Evolutionary conservation across 148 eudicot species (phyloP).

Genomic region (Heliamphora exappendiculata): DNA sequence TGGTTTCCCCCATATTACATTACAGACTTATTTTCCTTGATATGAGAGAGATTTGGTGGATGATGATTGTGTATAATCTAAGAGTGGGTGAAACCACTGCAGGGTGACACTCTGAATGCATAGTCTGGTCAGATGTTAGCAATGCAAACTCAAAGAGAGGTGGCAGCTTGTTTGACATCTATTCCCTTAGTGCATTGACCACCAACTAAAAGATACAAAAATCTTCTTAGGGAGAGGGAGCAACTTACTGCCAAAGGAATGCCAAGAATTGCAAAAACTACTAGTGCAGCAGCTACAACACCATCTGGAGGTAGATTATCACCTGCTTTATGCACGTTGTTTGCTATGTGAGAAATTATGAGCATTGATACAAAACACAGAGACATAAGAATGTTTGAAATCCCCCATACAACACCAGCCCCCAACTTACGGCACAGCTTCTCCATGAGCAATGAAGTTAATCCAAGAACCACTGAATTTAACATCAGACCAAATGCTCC

Average conservation of each 20-base stretch:
- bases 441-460: conserved; percentile 89
- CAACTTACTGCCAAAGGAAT: conserved; percentile 88
- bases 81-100: too few relatives aligned
- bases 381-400: conserved; percentile 80
- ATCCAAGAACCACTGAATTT: conserved; percentile 76
- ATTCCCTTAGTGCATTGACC: not conserved
- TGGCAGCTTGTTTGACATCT: too few relatives aligned
- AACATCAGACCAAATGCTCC: conserved; percentile 92
- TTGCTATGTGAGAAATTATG: conserved; percentile 42
- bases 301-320: conserved; percentile 55
- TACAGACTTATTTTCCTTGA: too few relatives aligned
- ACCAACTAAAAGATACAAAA: not conserved
- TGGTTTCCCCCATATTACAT: too few relatives aligned
- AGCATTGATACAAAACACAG: conserved; percentile 80
- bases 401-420: conserved; percentile 89
- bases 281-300: conserved; percentile 64
- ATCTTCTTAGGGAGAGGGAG: conserved; percentile 3
- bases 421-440: conserved; percentile 79
- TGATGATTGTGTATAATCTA: too few relatives aligned
- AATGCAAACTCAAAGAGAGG: not conserved
- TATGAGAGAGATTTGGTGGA: too few relatives aligned
- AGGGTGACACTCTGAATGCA: too few relatives aligned
- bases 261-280: conserved; percentile 76
- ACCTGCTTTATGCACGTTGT: conserved; percentile 30
- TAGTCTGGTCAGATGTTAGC: not conserved